Percentiles rank a stretch among this genome's conserved stretches.
phyloP scores from a whole-genome alignment of 2,329 filamentous ascomycete genomes.

The Cladosporium sp. region DNA sequence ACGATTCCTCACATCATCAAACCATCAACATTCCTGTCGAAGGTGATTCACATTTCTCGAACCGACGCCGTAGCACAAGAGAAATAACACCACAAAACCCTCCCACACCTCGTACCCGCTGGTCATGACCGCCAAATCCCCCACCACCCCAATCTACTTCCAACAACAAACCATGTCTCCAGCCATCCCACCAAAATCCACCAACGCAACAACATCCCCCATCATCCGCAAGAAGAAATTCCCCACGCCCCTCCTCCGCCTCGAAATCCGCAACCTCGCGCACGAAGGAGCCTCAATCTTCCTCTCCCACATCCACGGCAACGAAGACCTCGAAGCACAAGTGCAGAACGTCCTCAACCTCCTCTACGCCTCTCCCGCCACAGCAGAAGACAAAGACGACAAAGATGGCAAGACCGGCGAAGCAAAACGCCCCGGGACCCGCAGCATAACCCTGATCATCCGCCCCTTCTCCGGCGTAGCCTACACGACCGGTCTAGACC shows the following conservation, averaged over 20 bases:
- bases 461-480: constrained; percentile 78
- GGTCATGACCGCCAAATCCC: background rate
- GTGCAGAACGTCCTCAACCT: constrained; percentile 64
- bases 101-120: background rate
- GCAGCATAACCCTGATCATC: constrained; percentile 79
- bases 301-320: constrained; percentile 59
- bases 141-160: constrained; percentile 30
- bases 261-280: constrained; percentile 46
- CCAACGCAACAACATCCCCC: constrained; percentile 14
- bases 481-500: constrained; percentile 75
- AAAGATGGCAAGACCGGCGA: too few species aligned
- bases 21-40: too few species aligned
- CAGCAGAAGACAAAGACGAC: too few species aligned
- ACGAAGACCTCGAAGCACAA: constrained; percentile 56
- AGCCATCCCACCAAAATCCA: constrained; percentile 15
- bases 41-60: too few species aligned
- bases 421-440: constrained; percentile 61
- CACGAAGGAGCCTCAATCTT: constrained; percentile 61
- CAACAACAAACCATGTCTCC: constrained; percentile 32
- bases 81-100: background rate
- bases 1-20: too few species aligned
- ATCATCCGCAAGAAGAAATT: constrained; percentile 28
- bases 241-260: constrained; percentile 42
- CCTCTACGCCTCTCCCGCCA: constrained; percentile 54
- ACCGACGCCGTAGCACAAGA: too few species aligned